Evolutionary conservation across 805 yeast genomes (phyloP), one percentile per base, ranked within the genome.

Genomic region (Cyberlindnera xishuangbannaensis): DNA sequence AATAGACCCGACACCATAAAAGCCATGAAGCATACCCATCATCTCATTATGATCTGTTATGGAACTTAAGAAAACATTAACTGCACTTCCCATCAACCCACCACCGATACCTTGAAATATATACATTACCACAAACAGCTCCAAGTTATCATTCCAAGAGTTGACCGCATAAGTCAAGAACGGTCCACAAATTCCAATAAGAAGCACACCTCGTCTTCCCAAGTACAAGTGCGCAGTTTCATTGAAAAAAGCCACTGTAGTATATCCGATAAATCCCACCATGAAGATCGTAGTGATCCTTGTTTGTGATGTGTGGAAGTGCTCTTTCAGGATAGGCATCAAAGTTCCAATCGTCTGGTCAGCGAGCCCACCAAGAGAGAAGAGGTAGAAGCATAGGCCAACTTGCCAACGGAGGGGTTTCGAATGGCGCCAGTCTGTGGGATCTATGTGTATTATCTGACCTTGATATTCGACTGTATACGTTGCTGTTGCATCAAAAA

Each of bases 1-100:
- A 31, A 83, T 75, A 1, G 87, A 84, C 3, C 88, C 87, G 4
- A 75, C 45, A 1, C 94, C 94, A 52, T 80, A 83, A 11, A 64
- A 50, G 1, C 84, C 88, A 58, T 83, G 92, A 36, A 72, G 62
- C 20, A 65, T 53, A 1, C 88, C 83, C 56, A 80, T 64, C 42
- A 72, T 62, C 36, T 67, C 71, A 28, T 81, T 75, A 28, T 73
- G 67, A 37, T 74, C 72, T 13, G 64, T 64, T 24, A 78, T 53
- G 33, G 67, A 51, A 8, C 58, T 51, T 18, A 55, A 39, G 67
- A 73, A 77, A 13, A 73, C 59, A 44, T 73, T 76, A 45, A 73
- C 52, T 9, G 71, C 56, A 23, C 80, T 72, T 48, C 77, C 83
- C 22, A 73, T 43, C 9, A 68, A 41, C 1, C 85, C 85, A 33